Evolutionary conservation across 2,329 filamentous ascomycete genomes (phyloP), one percentile per base, ranked within the genome.

Genomic region (Decorospora gaudefroyi): DNA sequence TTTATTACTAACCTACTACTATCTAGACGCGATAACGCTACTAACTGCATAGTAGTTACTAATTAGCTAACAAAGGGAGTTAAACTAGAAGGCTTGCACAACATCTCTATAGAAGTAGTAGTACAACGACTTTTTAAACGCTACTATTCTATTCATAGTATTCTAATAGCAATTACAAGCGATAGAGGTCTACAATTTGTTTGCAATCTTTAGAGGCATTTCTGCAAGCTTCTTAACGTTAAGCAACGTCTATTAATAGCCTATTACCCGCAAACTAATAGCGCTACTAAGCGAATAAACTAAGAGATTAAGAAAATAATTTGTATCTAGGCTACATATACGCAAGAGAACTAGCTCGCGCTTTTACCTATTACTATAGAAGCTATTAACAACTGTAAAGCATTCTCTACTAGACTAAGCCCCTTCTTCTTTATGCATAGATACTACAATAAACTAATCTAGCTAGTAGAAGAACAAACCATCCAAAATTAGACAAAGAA

Each of bases 191-290:
- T 16, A 2, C 15, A 31, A 10, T 31, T 31, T 19, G 29, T 31
- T 18, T 17, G 15, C 15, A 16, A 23, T 9, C 27, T 39, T 2
- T 39, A 6, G 36, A 19, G 11, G 5, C 7, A 21, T 10, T 28
- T 22, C 2, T 35, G 22, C n/a, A 29, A 29, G 26, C 26, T 29
- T 13, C 26, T 29, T 4, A 15, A 13, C 8, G 12, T 29, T 13
- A 7, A 29, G 11, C 33, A 36, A 18, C 8, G 30, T 7, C 25
- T 47, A 2, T 47, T 22, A n/a, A 47, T 27, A 2, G 27, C 25
- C 6, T 42, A 28, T 16, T 22, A 47, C 27, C 37, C 21, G 3
- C 16, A 47, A 28, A 47, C 37, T 16, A 13, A 47, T 17, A 16
- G 37, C 6, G 6, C 26, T 5, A 42, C 17, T 16, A 27, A 47